These are phyloP conservation scores for Candida sithepensis DNA, from an alignment of 805 yeast species.

Conservation along the genomic window DNA sequence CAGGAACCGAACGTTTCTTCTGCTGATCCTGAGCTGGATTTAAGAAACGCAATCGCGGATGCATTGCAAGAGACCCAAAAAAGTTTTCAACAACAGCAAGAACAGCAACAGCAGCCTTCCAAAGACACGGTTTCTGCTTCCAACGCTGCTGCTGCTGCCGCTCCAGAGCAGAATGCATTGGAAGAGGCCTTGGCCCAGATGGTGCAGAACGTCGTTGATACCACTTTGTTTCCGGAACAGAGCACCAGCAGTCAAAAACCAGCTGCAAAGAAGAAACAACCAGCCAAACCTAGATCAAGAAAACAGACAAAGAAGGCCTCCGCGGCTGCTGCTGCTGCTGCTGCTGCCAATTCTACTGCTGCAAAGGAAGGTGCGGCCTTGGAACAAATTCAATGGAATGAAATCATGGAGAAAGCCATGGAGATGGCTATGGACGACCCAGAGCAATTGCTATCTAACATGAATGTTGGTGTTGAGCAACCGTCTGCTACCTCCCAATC, in stretches of 20 bases:
- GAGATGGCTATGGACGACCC: conserved; percentile 72
- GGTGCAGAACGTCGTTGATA: conserved; percentile 51
- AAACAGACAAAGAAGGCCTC: conserved; percentile 2
- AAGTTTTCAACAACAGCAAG: too few species aligned
- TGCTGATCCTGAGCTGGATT: conserved; percentile 14
- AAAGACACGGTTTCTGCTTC: neutral
- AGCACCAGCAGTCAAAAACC: neutral
- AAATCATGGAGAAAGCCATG: conserved; percentile 73
- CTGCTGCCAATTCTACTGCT: too few species aligned
- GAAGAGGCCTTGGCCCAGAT: conserved; percentile 54
- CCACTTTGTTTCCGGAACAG: conserved; percentile 15
- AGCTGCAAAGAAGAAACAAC: conserved; percentile 2
- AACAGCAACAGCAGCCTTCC: too few species aligned
- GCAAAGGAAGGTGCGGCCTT: conserved; percentile 28
- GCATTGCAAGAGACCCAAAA: conserved; percentile 11
- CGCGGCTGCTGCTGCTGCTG: too few species aligned
- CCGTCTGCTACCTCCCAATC: neutral
- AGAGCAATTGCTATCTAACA: conserved; percentile 35
- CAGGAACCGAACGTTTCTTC: neutral
- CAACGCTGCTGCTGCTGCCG: neutral
- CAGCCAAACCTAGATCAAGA: conserved; percentile 1
- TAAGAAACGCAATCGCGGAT: conserved; percentile 17
- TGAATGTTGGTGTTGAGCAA: conserved; percentile 17
- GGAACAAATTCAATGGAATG: conserved; percentile 57
- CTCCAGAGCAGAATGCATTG: conserved; percentile 33